Percentiles rank a stretch among this genome's conserved stretches.
phyloP scores from a whole-genome alignment of 2,329 filamentous ascomycete genomes.

The Penicillium fuscoglaucum region DNA sequence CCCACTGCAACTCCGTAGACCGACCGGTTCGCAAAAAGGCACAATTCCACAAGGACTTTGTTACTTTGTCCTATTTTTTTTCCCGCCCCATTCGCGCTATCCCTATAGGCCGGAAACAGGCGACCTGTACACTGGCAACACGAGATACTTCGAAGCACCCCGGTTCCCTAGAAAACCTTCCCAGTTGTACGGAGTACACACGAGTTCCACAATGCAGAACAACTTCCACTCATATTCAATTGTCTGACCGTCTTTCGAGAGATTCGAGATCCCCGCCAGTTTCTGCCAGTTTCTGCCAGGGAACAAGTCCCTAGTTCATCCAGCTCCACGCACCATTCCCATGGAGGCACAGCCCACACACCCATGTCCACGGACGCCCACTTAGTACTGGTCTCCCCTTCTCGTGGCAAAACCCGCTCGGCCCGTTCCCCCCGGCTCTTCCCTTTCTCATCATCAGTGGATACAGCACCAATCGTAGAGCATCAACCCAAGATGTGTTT shows the following conservation, averaged over 20 bases:
- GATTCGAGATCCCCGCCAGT: background rate
- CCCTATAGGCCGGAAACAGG: background rate
- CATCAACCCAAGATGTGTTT: background rate
- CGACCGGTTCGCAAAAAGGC: slow-evolving; percentile 8
- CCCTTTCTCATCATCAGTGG: slow-evolving; percentile 21
- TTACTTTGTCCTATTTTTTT: background rate
- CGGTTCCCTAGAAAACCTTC: slow-evolving; percentile 8
- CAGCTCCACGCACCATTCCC: slow-evolving; percentile 5
- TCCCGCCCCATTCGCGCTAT: background rate
- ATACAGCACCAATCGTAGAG: slow-evolving; percentile 16
- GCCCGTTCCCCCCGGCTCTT: slow-evolving; percentile 33
- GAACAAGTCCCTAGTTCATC: background rate
- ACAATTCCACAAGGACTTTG: background rate
- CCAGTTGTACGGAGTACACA: background rate
- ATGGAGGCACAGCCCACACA: slow-evolving; percentile 6
- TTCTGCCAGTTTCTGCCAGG: slow-evolving; percentile 11
- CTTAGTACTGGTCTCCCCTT: background rate
- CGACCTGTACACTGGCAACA: background rate
- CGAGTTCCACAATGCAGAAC: slow-evolving; percentile 8
- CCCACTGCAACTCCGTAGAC: background rate
- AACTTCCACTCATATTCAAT: background rate
- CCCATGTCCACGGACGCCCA: background rate
- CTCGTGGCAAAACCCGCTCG: slow-evolving; percentile 28
- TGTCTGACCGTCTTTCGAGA: slow-evolving; percentile 19
- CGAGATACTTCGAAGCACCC: background rate